Evolutionary conservation across 2,329 filamentous ascomycete genomes (phyloP), one percentile per base, ranked within the genome.

Genomic region (Zymoseptoria crescenta): DNA sequence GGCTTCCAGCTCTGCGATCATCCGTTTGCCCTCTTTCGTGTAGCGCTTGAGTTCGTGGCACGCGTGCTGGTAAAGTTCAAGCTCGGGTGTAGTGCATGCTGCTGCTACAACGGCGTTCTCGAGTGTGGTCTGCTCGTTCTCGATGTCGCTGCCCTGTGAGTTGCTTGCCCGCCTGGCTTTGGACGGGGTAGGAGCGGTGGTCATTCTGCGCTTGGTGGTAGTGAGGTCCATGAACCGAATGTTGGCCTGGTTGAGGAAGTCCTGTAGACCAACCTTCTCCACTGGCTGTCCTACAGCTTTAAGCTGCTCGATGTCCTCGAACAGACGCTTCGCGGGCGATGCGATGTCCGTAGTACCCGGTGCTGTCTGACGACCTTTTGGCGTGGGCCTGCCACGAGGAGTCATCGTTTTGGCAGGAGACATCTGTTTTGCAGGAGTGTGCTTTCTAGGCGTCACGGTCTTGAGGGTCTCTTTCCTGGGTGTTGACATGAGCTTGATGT

Each of bases 181-280:
- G 9, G 68, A 70, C 68, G 56, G 77, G 72, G 67, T 76, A 65
- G 13, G 86, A 2, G 83, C 87, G 52, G 87, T 85, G 0, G 93
- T 97, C 67, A 95, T 88, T 57, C 94, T 83, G 65, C 93, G 82
- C 73, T 97, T 97, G 1, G 92, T 96, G 0, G 93, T 96, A n/a
- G 88, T 96, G 54, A 99, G 80, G 72, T 99, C 94, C 89, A 99
- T 96, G 76, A 99, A 99, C 56, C 92, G 89, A 68, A 99, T 96
- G 60, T 90, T 95, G 2, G 93, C 96, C 85, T 96, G 86, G 63
- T 95, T 90, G 51, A 99, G 77, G 75, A 99, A 99, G 56, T 96
- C 89, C 67, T 96, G 91, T 2, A 99, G 80, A 52, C 92, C 88
- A 1, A 74, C 67, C 24, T 73, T 71, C 54, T 73, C 65, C 41